Base-by-base conservation (phyloP, 2,329 filamentous ascomycete genomes). In the Didymellaceae sp. region DNA sequence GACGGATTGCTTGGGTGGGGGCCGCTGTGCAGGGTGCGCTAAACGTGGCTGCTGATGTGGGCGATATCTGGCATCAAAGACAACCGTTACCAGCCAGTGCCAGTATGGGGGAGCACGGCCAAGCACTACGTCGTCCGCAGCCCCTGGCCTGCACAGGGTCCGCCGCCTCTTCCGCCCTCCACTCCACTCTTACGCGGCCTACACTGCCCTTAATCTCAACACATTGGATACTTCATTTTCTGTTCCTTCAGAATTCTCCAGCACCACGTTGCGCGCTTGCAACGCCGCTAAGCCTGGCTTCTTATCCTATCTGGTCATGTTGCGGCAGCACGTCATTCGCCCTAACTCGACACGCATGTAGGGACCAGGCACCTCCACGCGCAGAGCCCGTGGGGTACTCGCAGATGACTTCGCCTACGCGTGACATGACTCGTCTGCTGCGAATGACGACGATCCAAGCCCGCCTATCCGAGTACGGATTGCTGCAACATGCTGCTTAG, bases 21-120 rank as follows among this genome's bases (percentile, higher is more conserved):
- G 57, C 54, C 52, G 57, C 51, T 28, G 26, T 62, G 57, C 38
- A 53, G 16, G 43, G 10, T 26, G 44, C 32, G 33, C 38, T 47
- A 47, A 44, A 47, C 9, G 32, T 47, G 49, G 49, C 44, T 53
- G 49, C 43, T 52, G 49, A 48, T 48, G 17, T 31, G 26, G 26
- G 14, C 34, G 39, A 33, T 31, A 53, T 53, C 43, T 48, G 41
- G 47, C 35, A 44, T 33, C 10, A 45, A 35, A 39, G 26, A 35
- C 26, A 26, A 2, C 35, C 7, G 35, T 5, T n/a, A 20, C 17
- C 20, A 18, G 25, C 26, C 34, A 32, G n/a, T n/a, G n/a, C n/a
- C n/a, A n/a, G n/a, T 13, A 28, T 28, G 26, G 26, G 26, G 26
- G 26, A 6, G 32, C 7, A 17, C 24, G 18, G 42, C 42, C 42